phyloP scores from a whole-genome alignment of 2,329 filamentous ascomycete genomes.

The Chaetothyriales sp. region DNA sequence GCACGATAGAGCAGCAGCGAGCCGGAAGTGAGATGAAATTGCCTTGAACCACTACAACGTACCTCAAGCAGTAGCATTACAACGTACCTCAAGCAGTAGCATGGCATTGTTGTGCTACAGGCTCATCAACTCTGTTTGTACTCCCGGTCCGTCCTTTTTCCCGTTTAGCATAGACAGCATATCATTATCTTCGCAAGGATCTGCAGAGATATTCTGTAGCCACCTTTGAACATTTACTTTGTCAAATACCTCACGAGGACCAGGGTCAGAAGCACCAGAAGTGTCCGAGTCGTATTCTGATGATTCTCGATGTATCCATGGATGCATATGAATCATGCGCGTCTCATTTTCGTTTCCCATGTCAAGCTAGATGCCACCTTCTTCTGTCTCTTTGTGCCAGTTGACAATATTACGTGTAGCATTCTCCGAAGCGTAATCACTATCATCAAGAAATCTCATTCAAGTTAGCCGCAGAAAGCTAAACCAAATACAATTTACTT shows the following conservation, averaged over 20 bases:
- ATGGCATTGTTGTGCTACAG: too few species aligned
- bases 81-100: too few species aligned
- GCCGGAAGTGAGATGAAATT: too few species aligned
- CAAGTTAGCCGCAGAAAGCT: conserved; percentile 1
- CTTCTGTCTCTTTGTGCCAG: conserved; percentile 17
- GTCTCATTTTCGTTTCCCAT: conserved; percentile 10
- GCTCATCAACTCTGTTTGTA: too few species aligned
- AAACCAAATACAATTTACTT: neutral
- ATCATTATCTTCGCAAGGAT: too few species aligned
- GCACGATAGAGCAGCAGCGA: too few species aligned
- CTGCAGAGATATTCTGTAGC: too few species aligned
- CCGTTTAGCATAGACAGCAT: too few species aligned
- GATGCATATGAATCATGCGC: conserved; percentile 13
- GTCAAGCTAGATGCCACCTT: conserved; percentile 19
- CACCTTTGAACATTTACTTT: too few species aligned
- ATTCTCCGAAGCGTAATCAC: conserved; percentile 3
- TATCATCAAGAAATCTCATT: conserved; percentile 2
- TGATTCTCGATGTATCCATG: conserved; percentile 12
- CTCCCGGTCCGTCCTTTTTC: too few species aligned
- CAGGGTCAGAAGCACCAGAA: conserved; percentile 2
- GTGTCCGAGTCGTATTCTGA: conserved; percentile 1
- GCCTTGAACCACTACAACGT: neutral
- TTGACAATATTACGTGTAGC: conserved; percentile 13
- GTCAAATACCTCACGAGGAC: too few species aligned
- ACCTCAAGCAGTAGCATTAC: too few species aligned